These are phyloP conservation scores for Rhododendron vialii DNA, from an alignment of 148 eudicot species.

Conservation along the genomic window DNA sequence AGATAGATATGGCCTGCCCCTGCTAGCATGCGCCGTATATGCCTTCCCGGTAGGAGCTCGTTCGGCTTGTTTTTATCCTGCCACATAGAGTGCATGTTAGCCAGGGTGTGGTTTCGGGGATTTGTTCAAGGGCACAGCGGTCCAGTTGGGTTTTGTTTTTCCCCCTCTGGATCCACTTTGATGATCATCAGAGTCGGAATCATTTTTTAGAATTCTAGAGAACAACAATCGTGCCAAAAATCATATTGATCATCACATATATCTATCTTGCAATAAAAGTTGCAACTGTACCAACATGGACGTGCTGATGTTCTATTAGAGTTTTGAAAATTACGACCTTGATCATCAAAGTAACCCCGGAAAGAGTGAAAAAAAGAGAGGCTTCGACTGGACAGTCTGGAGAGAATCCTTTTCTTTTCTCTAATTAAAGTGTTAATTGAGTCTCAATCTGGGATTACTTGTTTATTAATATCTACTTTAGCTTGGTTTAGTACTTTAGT, in stretches of 20 bases:
- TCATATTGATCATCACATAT: neutral
- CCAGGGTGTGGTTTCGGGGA: neutral
- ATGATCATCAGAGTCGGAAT: neutral
- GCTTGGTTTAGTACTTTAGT: neutral
- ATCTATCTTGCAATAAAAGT: neutral
- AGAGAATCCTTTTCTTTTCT: neutral
- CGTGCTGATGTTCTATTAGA: neutral
- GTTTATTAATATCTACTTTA: slow-evolving; percentile 4
- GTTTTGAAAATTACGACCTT: neutral
- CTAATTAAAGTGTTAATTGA: neutral
- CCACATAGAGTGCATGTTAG: neutral
- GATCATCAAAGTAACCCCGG: neutral
- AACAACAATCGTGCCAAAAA: no score
- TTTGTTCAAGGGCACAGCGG: neutral
- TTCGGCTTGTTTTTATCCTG: neutral
- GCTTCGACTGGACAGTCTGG: neutral
- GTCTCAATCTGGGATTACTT: neutral
- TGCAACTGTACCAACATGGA: neutral
- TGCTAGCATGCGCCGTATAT: neutral
- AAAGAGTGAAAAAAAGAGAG: neutral
- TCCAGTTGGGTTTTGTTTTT: neutral
- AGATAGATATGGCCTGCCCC: neutral
- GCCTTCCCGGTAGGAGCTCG: neutral
- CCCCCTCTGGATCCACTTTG: neutral
- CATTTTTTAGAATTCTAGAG: neutral